Base-by-base conservation (phyloP, 805 yeast species). In the Danielia reshetovae region DNA sequence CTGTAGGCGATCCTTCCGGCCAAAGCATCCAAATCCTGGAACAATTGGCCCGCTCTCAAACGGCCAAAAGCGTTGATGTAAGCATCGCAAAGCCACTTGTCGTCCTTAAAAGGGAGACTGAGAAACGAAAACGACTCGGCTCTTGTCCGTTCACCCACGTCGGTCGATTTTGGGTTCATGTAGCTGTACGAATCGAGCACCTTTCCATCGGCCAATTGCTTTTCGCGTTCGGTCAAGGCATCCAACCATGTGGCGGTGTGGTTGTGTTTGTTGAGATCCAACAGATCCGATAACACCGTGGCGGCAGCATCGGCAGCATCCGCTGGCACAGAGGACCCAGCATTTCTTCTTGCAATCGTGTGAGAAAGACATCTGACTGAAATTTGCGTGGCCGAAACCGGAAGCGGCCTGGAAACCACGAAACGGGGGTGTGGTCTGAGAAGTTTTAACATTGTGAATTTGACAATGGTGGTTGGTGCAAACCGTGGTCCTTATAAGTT, bases 1-100 rank as follows among this genome's bases (percentile, higher is more conserved):
- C 85, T 75, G 58, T 88, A 85, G 15, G 96, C 95, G 50, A 89
- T 88, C 54, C 90, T 79, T 23, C 97, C 97, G 2, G 97, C 96
- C 41, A 89, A 67, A 4, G 96, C 89, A 55, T 89, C 97, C 51
- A 89, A 68, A 60, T 89, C 97, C 66, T 89, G 96, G 60, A 89
- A 89, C 44, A 89, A 69, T 58, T 88, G 96, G 26, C 97, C 97
- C 49, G 86, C 86, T 52, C 96, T 72, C 52, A 88, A 70, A 45
- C 96, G 74, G n/a, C 97, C 97, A 38, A 80, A 82, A 4, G 96
- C 89, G 57, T 85, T 85, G 50, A 86, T 83, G 54, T 89, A 89
- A 30, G 88, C 77, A 54, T 89, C 97, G 43, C 94, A 77, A 18
- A 87, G 68, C 77, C 83, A 79, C 23, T 74, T 65, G 55, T 89